These are phyloP conservation scores for Sporothrix pallida DNA, from an alignment of 2,329 filamentous ascomycete species.

Conservation along the genomic window DNA sequence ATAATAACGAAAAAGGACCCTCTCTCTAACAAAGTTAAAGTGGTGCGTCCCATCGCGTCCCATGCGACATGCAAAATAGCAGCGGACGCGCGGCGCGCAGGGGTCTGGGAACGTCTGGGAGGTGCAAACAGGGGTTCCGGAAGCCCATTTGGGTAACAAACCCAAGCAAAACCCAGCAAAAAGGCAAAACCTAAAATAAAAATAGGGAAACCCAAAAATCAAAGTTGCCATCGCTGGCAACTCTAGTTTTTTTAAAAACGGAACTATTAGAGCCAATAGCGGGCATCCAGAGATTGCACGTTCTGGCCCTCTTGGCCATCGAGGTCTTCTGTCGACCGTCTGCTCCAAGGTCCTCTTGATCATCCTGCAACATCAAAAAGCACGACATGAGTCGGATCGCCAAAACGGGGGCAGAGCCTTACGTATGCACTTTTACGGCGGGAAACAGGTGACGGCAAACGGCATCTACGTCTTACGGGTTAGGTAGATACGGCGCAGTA, in stretches of 20 bases:
- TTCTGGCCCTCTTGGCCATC: constrained; percentile 8
- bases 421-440: not conserved
- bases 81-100: constrained; percentile 24
- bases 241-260: not conserved
- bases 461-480: not conserved
- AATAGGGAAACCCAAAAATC: not conserved
- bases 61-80: constrained; percentile 4
- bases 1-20: not conserved
- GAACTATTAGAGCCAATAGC: constrained; percentile 26
- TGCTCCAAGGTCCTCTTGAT: not conserved
- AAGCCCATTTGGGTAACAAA: not conserved
- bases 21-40: not conserved
- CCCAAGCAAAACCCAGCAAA: not conserved
- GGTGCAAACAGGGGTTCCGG: not conserved
- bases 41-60: not conserved
- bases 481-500: not conserved
- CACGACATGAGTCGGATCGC: not conserved
- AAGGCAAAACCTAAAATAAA: constrained; percentile 12
- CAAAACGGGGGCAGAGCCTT: constrained; percentile 6
- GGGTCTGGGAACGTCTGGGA: not conserved
- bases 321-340: not conserved
- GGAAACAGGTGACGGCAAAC: not conserved
- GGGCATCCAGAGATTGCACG: constrained; percentile 20
- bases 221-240: not conserved
- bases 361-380: not conserved